A percentile compares a stretch with the other conserved stretches of the same genome.
phyloP scores from a whole-genome alignment of 352 stramenopile species.

The Phytophthora capsici region DNA sequence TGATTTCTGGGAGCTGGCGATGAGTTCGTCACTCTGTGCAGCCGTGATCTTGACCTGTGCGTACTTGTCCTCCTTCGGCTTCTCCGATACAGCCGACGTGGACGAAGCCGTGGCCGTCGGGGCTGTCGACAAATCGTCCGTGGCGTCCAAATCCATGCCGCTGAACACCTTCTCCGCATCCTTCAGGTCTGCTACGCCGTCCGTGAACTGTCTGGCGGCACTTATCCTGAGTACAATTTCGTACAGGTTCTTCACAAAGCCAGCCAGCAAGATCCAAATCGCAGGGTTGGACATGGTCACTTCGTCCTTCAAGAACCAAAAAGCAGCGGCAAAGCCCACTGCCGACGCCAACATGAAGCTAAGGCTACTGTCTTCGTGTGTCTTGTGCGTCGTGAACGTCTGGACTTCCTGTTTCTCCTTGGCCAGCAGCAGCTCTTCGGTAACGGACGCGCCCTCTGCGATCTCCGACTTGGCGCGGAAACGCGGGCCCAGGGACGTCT shows the following conservation, averaged over 20 bases:
- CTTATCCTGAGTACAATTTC: slow-evolving; percentile 52
- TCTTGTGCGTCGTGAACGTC: background rate
- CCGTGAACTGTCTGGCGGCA: slow-evolving; percentile 25
- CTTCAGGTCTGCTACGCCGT: slow-evolving; percentile 33
- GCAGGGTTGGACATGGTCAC: slow-evolving; percentile 74
- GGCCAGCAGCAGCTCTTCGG: slow-evolving; percentile 26
- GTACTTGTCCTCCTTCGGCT: slow-evolving; percentile 41
- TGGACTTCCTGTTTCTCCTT: slow-evolving; percentile 7
- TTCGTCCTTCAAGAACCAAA: slow-evolving; percentile 86
- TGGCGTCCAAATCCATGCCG: slow-evolving; percentile 41
- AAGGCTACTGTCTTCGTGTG: slow-evolving; percentile 39
- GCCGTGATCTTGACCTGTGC: slow-evolving; percentile 49
- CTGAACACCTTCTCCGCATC: slow-evolving; percentile 49
- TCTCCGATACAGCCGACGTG: slow-evolving; percentile 3
- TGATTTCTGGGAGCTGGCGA: slow-evolving; percentile 50
- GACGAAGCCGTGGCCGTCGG: slow-evolving; percentile 1
- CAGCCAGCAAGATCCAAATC: slow-evolving; percentile 76
- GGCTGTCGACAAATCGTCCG: slow-evolving; percentile 19
- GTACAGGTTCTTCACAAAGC: slow-evolving; percentile 77
- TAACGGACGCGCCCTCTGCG: slow-evolving; percentile 25
- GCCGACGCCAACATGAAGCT: slow-evolving; percentile 66
- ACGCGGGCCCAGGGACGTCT: slow-evolving; percentile 32
- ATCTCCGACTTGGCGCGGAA: slow-evolving; percentile 46
- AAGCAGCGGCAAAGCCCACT: slow-evolving; percentile 64
- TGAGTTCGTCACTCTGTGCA: slow-evolving; percentile 54